Conservation (phyloP, 2,329 filamentous ascomycete species). For the Cadophora luteo-olivacea region DNA sequence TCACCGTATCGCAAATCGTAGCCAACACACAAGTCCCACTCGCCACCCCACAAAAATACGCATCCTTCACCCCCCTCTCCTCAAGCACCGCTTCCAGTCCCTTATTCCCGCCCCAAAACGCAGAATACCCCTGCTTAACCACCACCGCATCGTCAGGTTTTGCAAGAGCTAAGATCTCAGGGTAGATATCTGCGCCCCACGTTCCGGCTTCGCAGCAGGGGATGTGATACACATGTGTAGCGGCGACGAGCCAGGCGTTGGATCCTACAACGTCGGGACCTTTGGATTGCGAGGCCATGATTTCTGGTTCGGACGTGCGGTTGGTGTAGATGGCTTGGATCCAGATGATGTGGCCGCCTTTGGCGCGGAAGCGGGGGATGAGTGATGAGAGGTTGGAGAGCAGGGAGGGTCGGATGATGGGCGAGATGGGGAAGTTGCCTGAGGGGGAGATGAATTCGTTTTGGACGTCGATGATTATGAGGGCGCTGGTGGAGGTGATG, state of each 20-base stretch:
- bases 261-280: constrained; percentile 16
- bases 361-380: constrained; percentile 19
- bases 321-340: constrained; percentile 21
- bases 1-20: constrained; percentile 18
- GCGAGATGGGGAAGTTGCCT: constrained; percentile 25
- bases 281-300: constrained; percentile 15
- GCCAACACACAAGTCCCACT: constrained; percentile 24
- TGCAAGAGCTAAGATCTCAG: not conserved
- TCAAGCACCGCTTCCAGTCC: not conserved
- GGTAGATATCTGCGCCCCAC: constrained; percentile 21
- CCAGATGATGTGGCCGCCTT: constrained; percentile 20
- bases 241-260: constrained; percentile 20
- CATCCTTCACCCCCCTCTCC: not conserved
- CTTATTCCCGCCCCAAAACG: constrained; percentile 12
- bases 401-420: not conserved
- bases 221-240: constrained; percentile 13
- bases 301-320: constrained; percentile 8
- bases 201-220: constrained; percentile 18
- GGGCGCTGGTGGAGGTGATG: constrained; percentile 13
- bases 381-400: constrained; percentile 15
- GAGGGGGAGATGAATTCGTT: constrained; percentile 20
- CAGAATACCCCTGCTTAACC: constrained; percentile 18
- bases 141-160: constrained; percentile 8
- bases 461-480: constrained; percentile 23
- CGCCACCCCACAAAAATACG: constrained; percentile 22